Percentiles rank a stretch among this genome's conserved stretches.
phyloP scores from a whole-genome alignment of 768 basidiomycete species.

The Suillus subaureus region DNA sequence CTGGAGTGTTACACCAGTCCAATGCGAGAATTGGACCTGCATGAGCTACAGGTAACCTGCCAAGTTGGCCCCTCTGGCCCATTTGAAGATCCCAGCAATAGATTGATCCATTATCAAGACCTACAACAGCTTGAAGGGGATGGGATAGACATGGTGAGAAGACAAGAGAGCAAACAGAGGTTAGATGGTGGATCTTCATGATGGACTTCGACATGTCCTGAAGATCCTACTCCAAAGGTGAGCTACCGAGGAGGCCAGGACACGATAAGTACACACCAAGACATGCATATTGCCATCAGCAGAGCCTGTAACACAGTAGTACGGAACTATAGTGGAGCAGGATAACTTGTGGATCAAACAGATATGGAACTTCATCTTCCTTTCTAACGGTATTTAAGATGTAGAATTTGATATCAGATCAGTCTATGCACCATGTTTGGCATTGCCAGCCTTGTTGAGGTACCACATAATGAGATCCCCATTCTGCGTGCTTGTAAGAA shows the following conservation, averaged over 20 bases:
- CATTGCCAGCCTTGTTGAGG: constrained; percentile 60
- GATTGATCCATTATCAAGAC: constrained; percentile 71
- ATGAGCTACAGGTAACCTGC: constrained; percentile 71
- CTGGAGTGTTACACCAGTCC: constrained; percentile 61
- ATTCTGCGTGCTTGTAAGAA: constrained; percentile 78
- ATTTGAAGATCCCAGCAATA: constrained; percentile 81
- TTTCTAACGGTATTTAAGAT: constrained; percentile 47
- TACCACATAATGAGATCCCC: constrained; percentile 88
- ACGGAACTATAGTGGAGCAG: constrained; percentile 65
- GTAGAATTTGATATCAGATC: not conserved
- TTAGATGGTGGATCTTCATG: constrained; percentile 58
- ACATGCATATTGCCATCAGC: constrained; percentile 80
- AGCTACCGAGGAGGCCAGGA: not conserved
- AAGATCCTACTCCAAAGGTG: constrained; percentile 54
- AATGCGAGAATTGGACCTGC: constrained; percentile 68
- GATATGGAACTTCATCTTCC: constrained; percentile 65
- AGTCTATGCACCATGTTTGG: constrained; percentile 64
- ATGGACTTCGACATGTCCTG: constrained; percentile 35
- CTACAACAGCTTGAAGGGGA: constrained; percentile 69
- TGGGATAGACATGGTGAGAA: constrained; percentile 69
- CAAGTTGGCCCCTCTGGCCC: constrained; percentile 61
- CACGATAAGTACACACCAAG: constrained; percentile 54
- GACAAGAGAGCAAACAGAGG: constrained; percentile 65
- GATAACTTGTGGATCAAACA: constrained; percentile 73
- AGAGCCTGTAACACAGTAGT: constrained; percentile 79